These are phyloP conservation scores for Volvariella volvacea DNA, from an alignment of 1,284 basidiomycete genomes.

Conservation along the genomic window DNA sequence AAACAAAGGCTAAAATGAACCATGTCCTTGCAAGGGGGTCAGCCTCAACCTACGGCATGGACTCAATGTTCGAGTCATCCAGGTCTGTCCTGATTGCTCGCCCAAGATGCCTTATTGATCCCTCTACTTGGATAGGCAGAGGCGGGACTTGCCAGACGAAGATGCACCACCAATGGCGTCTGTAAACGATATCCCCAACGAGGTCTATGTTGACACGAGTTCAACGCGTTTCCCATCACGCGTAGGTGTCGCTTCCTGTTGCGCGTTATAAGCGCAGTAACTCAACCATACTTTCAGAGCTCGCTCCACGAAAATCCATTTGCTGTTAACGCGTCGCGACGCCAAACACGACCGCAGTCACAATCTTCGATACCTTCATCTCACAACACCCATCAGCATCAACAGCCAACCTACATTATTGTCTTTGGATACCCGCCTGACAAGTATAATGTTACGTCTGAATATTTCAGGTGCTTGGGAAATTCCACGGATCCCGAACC, in stretches of 20 bases:
- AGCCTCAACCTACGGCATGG: conserved; percentile 65
- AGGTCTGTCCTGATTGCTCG: conserved; percentile 30
- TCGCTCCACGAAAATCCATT: conserved; percentile 25
- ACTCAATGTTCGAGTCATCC: conserved; percentile 73
- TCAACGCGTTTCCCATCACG: conserved; percentile 34
- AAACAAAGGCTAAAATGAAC: conserved; percentile 73
- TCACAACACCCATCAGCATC: conserved; percentile 15
- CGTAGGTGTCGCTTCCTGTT: conserved; percentile 25
- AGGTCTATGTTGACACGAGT: conserved; percentile 36
- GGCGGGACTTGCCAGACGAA: conserved; percentile 58
- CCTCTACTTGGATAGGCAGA: conserved; percentile 36
- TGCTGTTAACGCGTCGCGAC: conserved; percentile 24
- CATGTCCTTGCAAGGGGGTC: conserved; percentile 54
- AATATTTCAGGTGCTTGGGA: conserved; percentile 66
- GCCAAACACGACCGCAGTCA: conserved; percentile 17
- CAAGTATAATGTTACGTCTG: conserved; percentile 59
- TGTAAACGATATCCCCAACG: conserved; percentile 64
- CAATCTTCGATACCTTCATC: conserved; percentile 15
- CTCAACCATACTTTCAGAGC: conserved; percentile 14
- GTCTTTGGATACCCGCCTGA: conserved; percentile 75
- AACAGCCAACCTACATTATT: conserved; percentile 47
- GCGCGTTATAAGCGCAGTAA: not conserved
- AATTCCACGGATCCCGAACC: conserved; percentile 58
- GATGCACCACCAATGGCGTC: conserved; percentile 69
- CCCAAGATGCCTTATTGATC: not conserved